Base-by-base conservation (phyloP, 768 basidiomycete species). In the Sistotremastrum niveocremeum region DNA sequence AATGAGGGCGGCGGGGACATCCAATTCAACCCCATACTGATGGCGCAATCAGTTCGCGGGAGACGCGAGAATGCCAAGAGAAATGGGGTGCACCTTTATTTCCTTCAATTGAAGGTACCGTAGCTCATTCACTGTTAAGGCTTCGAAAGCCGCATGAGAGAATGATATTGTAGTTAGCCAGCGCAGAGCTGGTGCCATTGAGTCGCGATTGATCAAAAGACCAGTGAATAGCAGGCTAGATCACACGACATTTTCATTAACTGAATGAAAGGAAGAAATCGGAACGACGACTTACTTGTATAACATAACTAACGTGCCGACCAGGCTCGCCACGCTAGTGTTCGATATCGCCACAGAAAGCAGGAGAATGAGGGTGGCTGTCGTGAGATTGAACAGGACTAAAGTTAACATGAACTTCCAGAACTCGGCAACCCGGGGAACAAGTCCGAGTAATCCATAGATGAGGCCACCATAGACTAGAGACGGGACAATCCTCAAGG, bases 101-200 rank as follows among this genome's bases (percentile, higher is more conserved):
- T 99, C 89, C 60, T 88, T 89, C 34, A 99, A 68, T 57, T 91
- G 87, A 31, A 98, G 66, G 63, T 95, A 97, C 42, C 93, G 72
- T 47, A 99, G 68, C 62, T 99, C 95, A 59, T 98, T 99, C 47
- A 99, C 95, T n/a, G 93, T 81, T 36, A 99, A 73, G 1, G 87
- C 93, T 65, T 99, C 95, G 54, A 91, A 98, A 0, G 88, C 95
- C 28, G 95, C 94, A 65, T 99, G 95, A 81, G 95, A 99, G 73
- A 98, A 98, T 4, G 91, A 95, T 5, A 87, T 57, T 0, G 84
- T 90, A 58, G 91, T 85, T 49, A 99, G 65, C 86, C 89, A 95
- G 48, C 75, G 79, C 42, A 95, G 67, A 35, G 67, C 71, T 0
- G 72, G 70, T 0, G 76, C 70, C 8, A 97, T 76, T 30, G 83